phyloP scores from a whole-genome alignment of 2,329 filamentous ascomycete species.

The Aureobasidium namibiae region DNA sequence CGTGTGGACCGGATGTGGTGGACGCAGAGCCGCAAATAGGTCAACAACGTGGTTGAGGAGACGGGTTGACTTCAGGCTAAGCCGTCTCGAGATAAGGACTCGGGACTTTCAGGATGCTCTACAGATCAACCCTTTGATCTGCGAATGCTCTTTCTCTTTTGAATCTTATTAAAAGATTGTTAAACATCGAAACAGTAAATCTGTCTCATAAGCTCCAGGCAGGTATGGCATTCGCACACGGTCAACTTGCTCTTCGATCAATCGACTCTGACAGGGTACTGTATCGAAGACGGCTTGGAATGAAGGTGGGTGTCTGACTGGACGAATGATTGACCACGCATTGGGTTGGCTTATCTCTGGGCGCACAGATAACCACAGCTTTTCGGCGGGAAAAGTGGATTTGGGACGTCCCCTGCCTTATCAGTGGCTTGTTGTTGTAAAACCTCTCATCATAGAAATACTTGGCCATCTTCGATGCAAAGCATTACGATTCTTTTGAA shows the following conservation, averaged over 20 bases:
- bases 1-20: not conserved
- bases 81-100: slow-evolving; percentile 7
- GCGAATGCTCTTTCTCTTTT: not conserved
- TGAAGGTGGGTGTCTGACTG: not conserved
- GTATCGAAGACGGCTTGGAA: not conserved
- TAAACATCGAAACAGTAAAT: not conserved
- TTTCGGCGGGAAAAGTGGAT: slow-evolving; percentile 1
- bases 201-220: not conserved
- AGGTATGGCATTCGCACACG: not conserved
- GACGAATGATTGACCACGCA: slow-evolving; percentile 4
- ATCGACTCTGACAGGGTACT: not conserved
- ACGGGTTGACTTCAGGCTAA: slow-evolving; percentile 10
- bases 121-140: not conserved
- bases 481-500: not conserved
- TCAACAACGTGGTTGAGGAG: slow-evolving; percentile 4
- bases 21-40: slow-evolving; percentile 3
- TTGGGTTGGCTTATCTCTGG: slow-evolving; percentile 8
- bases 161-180: not conserved
- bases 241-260: not conserved
- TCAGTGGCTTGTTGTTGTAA: slow-evolving; percentile 9
- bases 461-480: slow-evolving; percentile 1
- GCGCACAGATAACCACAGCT: slow-evolving; percentile 9
- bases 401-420: slow-evolving; percentile 4
- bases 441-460: slow-evolving; percentile 9
- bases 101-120: slow-evolving; percentile 3